These are phyloP conservation scores for Microglena sp. DNA, from an alignment of 139 green algal species.

Conservation along the genomic window DNA sequence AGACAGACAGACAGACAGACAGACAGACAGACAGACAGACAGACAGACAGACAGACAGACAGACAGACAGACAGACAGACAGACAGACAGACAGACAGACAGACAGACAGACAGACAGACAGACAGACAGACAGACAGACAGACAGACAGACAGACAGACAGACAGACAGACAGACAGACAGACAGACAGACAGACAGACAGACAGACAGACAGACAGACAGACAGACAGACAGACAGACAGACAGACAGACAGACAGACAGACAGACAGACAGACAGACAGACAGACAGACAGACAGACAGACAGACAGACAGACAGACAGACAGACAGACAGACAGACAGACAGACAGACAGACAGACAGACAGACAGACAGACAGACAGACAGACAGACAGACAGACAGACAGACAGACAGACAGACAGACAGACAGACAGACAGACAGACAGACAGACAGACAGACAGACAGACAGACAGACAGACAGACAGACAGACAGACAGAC, in stretches of 20 bases:
- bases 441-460: slow-evolving; percentile 2
- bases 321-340: slow-evolving; percentile 1
- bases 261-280: slow-evolving; percentile 2
- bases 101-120: slow-evolving; percentile 2
- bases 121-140: slow-evolving; percentile 2
- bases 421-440: slow-evolving; percentile 2
- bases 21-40: slow-evolving; percentile 2
- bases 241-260: slow-evolving; percentile 2
- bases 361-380: slow-evolving; percentile 2
- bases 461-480: slow-evolving; percentile 2
- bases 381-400: slow-evolving; percentile 2
- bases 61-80: slow-evolving; percentile 2
- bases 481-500: slow-evolving; percentile 2
- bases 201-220: slow-evolving; percentile 1
- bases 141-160: slow-evolving; percentile 2
- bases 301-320: neutral
- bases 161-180: slow-evolving; percentile 2
- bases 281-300: neutral
- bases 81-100: slow-evolving; percentile 2
- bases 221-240: slow-evolving; percentile 2
- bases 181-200: slow-evolving; percentile 1
- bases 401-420: slow-evolving; percentile 2
- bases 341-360: slow-evolving; percentile 2
- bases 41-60: slow-evolving; percentile 2
- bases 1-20: slow-evolving; percentile 2